Conservation (phyloP, 371 early-diverging fungal genomes). For the Mucor velutinosus region DNA sequence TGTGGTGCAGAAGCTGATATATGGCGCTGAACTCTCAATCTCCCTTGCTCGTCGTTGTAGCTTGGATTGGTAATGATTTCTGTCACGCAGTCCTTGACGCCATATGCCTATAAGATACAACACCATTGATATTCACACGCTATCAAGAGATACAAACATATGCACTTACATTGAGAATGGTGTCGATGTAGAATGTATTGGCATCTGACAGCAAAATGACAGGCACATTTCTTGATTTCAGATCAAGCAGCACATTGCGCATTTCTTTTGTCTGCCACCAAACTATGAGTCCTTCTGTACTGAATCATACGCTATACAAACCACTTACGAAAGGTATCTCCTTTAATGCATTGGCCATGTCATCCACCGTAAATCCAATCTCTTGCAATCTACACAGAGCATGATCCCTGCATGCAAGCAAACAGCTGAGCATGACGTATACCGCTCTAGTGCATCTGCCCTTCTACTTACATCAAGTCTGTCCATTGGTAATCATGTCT, state of each 20-base stretch:
- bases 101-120: conserved; percentile 45
- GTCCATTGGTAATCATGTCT: conserved; percentile 63
- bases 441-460: background rate
- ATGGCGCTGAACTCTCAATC: conserved; percentile 57
- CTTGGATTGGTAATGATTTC: conserved; percentile 77
- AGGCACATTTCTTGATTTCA: conserved; percentile 54
- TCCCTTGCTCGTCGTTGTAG: conserved; percentile 52
- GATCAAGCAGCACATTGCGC: conserved; percentile 46
- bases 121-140: background rate
- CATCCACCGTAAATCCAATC: conserved; percentile 47
- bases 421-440: background rate
- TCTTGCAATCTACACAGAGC: conserved; percentile 59
- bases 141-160: background rate
- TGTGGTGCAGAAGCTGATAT: conserved; percentile 46
- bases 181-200: conserved; percentile 74
- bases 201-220: conserved; percentile 75
- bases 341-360: conserved; percentile 52
- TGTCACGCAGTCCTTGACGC: conserved; percentile 54
- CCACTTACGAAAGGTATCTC: conserved; percentile 67
- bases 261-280: conserved; percentile 54
- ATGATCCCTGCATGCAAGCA: conserved; percentile 36
- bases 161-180: conserved; percentile 58
- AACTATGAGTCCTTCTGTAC: background rate
- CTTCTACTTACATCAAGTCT: conserved; percentile 62
- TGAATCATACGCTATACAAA: background rate